Percentiles rank a stretch among this genome's conserved stretches.
Evolutionary conservation across 2,329 filamentous ascomycete genomes (phyloP).

Genomic region (Pezicula rhizophila): DNA sequence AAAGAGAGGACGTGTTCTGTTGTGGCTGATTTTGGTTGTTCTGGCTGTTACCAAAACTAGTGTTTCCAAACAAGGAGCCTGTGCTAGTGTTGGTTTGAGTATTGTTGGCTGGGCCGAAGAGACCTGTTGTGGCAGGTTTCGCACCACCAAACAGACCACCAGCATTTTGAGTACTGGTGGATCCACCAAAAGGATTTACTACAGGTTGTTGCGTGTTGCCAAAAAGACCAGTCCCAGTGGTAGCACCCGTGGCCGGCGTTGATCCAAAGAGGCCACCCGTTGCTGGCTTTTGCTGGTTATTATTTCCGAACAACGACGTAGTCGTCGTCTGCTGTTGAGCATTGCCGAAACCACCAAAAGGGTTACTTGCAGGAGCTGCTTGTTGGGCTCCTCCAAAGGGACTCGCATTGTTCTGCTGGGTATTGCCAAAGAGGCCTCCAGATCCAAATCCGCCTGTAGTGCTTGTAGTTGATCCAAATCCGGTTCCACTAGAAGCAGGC

Average conservation of each 20-base stretch:
- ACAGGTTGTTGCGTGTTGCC: constrained; percentile 31
- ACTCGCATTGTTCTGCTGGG: constrained; percentile 22
- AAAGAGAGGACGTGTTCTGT: constrained; percentile 39
- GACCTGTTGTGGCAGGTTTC: constrained; percentile 30
- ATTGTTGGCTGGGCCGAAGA: constrained; percentile 35
- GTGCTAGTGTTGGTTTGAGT: constrained; percentile 33
- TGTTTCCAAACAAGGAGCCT: constrained; percentile 37
- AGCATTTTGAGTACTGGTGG: constrained; percentile 23
- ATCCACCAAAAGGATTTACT: constrained; percentile 33
- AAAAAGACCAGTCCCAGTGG: constrained; percentile 31
- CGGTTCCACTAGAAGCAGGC: constrained; percentile 13
- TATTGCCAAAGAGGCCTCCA: constrained; percentile 33
- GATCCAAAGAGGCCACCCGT: constrained; percentile 23
- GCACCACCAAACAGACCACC: constrained; percentile 36
- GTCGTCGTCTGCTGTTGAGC: constrained; percentile 32
- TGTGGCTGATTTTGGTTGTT: constrained; percentile 29
- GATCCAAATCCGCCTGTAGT: constrained; percentile 18
- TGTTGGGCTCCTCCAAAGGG: constrained; percentile 38
- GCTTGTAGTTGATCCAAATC: constrained; percentile 21
- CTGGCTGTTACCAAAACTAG: constrained; percentile 26
- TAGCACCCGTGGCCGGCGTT: constrained; percentile 17
- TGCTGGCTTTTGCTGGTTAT: constrained; percentile 24
- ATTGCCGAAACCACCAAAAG: constrained; percentile 37
- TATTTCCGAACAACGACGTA: constrained; percentile 33
- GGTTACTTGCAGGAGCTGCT: constrained; percentile 26